These are phyloP conservation scores for Phoma sp. DNA, from an alignment of 2,329 filamentous ascomycete species.

Conservation along the genomic window DNA sequence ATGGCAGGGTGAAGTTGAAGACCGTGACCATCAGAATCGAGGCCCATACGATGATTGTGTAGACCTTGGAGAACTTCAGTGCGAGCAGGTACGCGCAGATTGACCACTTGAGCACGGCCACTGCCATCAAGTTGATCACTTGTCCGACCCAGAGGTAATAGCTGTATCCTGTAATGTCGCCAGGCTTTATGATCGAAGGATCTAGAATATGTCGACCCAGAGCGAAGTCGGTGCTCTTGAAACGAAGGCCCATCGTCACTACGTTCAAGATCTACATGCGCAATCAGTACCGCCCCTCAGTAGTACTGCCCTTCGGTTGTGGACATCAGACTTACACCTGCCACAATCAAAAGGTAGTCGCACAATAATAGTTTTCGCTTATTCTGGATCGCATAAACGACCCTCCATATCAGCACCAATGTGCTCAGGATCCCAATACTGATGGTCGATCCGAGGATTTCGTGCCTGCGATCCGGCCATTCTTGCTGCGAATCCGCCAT, in stretches of 20 bases:
- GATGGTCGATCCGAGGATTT: conserved; percentile 26
- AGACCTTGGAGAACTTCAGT: conserved; percentile 32
- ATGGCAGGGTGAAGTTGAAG: conserved; percentile 33
- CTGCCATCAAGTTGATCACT: conserved; percentile 34
- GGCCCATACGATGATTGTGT: conserved; percentile 31
- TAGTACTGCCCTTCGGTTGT: neutral
- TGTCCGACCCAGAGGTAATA: conserved; percentile 33
- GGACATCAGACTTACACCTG: conserved; percentile 22
- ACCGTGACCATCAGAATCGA: conserved; percentile 34
- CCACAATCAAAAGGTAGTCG: conserved; percentile 32
- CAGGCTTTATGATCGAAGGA: conserved; percentile 27
- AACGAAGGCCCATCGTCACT: conserved; percentile 23
- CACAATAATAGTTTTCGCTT: conserved; percentile 32
- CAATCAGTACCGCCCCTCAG: neutral
- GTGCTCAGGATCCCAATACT: conserved; percentile 27
- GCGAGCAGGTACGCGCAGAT: conserved; percentile 39
- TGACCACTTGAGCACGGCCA: conserved; percentile 34
- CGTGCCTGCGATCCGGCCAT: conserved; percentile 25
- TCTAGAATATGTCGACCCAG: conserved; percentile 35
- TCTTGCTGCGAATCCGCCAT: conserved; percentile 22
- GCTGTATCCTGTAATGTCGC: conserved; percentile 27
- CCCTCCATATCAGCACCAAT: conserved; percentile 28
- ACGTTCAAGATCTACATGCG: conserved; percentile 25
- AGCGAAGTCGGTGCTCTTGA: conserved; percentile 22
- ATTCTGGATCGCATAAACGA: conserved; percentile 25